Evolutionary conservation across 1,139 yeast genomes (phyloP).

Genomic region (Torulaspora globosa): DNA sequence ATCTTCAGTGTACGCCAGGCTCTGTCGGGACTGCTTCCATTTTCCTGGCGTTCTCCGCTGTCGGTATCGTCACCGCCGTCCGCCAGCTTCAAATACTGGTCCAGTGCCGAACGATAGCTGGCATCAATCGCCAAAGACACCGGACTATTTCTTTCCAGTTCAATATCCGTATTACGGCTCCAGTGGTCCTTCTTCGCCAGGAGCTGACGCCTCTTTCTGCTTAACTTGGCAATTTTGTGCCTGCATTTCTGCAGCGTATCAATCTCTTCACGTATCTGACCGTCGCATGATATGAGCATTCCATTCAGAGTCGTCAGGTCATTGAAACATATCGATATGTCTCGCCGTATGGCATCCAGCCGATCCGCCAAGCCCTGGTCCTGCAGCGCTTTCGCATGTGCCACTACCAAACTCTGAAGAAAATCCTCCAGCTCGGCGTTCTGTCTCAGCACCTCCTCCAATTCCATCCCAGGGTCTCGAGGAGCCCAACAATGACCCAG

Average conservation of each 20-base stretch:
- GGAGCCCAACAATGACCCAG: not conserved
- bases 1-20: conserved; percentile 13
- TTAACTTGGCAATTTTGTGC: conserved; percentile 17
- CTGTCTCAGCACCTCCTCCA: conserved; percentile 28
- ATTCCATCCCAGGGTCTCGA: conserved; percentile 14
- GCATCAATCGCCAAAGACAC: conserved; percentile 15
- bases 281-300: conserved; percentile 27
- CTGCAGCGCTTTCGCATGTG: conserved; percentile 25
- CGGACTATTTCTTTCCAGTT: not conserved
- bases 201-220: conserved; percentile 13
- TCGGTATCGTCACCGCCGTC: conserved; percentile 27
- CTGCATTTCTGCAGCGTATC: conserved; percentile 15
- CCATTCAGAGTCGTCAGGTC: conserved; percentile 29
- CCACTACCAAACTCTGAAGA: conserved; percentile 18
- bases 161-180: conserved; percentile 6
- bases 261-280: conserved; percentile 28
- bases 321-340: conserved; percentile 29
- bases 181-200: conserved; percentile 17
- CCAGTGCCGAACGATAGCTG: conserved; percentile 22
- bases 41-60: not conserved
- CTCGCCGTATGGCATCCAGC: conserved; percentile 26
- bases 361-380: conserved; percentile 18
- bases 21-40: conserved; percentile 1
- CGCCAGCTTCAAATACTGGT: conserved; percentile 27
- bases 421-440: conserved; percentile 24